Evolutionary conservation across 1,139 yeast species (phyloP), one percentile per base, ranked within the genome.

Genomic region (Suhomyces maxii): DNA sequence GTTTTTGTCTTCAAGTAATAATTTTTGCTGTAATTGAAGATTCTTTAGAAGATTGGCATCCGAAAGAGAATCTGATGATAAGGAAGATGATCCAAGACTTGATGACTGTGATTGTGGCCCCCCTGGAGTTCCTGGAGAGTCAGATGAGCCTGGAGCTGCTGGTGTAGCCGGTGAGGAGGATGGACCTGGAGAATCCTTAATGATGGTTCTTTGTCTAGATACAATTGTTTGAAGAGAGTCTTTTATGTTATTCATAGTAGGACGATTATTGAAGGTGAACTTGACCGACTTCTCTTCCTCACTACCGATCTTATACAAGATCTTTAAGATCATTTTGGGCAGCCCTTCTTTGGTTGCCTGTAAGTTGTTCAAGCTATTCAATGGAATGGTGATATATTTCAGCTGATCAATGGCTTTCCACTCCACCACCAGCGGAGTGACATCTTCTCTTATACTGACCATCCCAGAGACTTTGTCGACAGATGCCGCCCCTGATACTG

Each of bases 341-440:
- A 83, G 74, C 0, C 82, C 69, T 10, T 86, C 85, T 25, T 89
- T 86, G 1, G 96, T 82, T 1, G 91, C 95, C 59, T 86, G 89
- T 34, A 89, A 65, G 49, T 79, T 79, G n/a, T 73, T 69, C 39
- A 85, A 75, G 23, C 77, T 68, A 50, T 79, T 79, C 44, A 86
- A 67, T 1, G 76, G 77, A 25, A 83, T 67, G 50, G 75, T 73
- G 13, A 82, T 67, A 6, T 71, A 56, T 26, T 76, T 68, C 47
- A 77, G 79, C 42, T 74, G 76, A 54, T 84, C 88, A 8, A 87
- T 83, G 32, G 90, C 86, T 53, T 81, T 77, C 95, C 95, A 86
- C 46, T 76, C 77, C 38, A 86, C 64, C 40, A 76, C 71, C 36
- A 86, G 82, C 0, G 93, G 93, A 1, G 81, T 71, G 3, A 76